Evolutionary conservation across 176 grass and related monocot species (phyloP).

Genomic region (Miscanthus lutarioriparius): DNA sequence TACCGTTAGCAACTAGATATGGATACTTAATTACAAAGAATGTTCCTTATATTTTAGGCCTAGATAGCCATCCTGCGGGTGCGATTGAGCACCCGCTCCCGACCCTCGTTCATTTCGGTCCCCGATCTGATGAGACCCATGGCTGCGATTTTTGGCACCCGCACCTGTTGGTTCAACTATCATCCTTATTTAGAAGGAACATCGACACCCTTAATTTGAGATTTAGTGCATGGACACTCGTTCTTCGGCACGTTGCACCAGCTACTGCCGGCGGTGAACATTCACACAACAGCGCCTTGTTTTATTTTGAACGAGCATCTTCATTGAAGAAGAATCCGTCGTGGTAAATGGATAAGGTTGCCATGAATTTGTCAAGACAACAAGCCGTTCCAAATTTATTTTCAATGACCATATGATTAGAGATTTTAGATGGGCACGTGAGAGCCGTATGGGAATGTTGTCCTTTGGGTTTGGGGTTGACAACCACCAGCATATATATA

Average conservation of each 20-base stretch:
- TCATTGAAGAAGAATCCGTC: conserved; percentile 9
- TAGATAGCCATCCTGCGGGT: too few species aligned
- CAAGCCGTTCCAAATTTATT: neutral
- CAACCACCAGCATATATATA: neutral
- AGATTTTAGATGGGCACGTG: neutral
- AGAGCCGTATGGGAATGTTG: too few species aligned
- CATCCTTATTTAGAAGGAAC: too few species aligned
- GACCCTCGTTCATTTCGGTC: too few species aligned
- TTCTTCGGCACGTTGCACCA: neutral
- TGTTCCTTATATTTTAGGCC: too few species aligned
- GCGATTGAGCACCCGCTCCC: too few species aligned
- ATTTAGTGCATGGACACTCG: neutral
- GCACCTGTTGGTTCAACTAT: too few species aligned
- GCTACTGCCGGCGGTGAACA: neutral
- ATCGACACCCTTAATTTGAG: neutral
- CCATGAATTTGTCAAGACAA: neutral
- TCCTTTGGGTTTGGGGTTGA: neutral
- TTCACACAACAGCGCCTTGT: neutral
- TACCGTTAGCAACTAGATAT: too few species aligned
- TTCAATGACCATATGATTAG: neutral
- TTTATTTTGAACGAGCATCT: neutral
- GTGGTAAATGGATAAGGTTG: neutral
- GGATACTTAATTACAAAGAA: too few species aligned
- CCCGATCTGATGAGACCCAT: too few species aligned
- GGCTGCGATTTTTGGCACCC: too few species aligned